These are phyloP conservation scores for Secale cereale DNA, from an alignment of 176 grass and related monocot genomes.

Conservation along the genomic window DNA sequence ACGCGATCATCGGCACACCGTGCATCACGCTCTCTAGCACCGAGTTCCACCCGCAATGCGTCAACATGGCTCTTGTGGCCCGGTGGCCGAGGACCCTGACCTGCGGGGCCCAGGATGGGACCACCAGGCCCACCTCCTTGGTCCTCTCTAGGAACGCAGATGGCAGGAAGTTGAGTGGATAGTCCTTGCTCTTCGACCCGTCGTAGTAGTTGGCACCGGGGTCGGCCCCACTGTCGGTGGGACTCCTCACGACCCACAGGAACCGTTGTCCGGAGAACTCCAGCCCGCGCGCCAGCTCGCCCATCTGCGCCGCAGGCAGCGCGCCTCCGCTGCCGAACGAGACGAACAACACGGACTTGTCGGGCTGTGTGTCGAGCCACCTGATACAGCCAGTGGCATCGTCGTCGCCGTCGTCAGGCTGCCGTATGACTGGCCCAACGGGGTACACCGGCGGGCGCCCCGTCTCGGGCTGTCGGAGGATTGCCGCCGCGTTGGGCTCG, in stretches of 20 bases:
- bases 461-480: conserved; percentile 19
- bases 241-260: conserved; percentile 42
- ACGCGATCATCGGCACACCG: conserved; percentile 40
- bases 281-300: conserved; percentile 39
- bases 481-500: conserved; percentile 26
- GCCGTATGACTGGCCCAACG: conserved; percentile 31
- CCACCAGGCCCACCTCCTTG: conserved; percentile 8
- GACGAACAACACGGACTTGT: conserved; percentile 41
- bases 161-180: conserved; percentile 13
- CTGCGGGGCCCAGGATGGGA: conserved; percentile 38
- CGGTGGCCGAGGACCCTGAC: conserved; percentile 22
- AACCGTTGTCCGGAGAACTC: conserved; percentile 33
- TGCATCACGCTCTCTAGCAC: conserved; percentile 8
- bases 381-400: conserved; percentile 13
- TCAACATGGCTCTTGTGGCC: conserved; percentile 30
- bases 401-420: neutral
- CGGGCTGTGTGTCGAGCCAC: conserved; percentile 42
- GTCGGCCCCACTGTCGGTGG: neutral
- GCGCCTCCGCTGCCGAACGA: conserved; percentile 45
- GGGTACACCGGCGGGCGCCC: conserved; percentile 39
- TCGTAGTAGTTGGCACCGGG: conserved; percentile 23
- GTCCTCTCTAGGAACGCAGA: conserved; percentile 20
- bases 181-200: neutral
- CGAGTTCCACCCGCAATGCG: conserved; percentile 64
- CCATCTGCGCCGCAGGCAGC: conserved; percentile 2